phyloP scores from a whole-genome alignment of 176 grass and related monocot species.

The Leersia perrieri region DNA sequence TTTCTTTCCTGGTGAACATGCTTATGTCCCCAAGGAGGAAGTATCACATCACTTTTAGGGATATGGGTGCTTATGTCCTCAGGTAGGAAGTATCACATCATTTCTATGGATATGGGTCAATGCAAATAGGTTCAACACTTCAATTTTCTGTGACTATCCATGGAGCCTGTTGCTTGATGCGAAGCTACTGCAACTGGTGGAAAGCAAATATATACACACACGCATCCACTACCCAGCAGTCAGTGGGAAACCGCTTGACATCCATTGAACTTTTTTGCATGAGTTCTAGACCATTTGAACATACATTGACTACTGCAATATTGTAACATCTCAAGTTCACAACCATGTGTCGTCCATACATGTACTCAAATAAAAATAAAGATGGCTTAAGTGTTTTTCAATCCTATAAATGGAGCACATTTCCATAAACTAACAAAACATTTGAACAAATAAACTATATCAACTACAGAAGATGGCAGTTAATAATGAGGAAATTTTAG shows the following conservation, averaged over 20 bases:
- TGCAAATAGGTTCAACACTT: neutral
- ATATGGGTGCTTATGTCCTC: neutral
- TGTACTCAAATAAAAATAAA: neutral
- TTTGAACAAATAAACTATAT: neutral
- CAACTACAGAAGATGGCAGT: neutral
- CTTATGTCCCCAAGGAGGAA: slow-evolving; percentile 35
- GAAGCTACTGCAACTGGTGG: neutral
- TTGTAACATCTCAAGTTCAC: neutral
- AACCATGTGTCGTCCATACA: neutral
- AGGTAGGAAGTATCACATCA: slow-evolving; percentile 15
- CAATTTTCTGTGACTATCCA: neutral
- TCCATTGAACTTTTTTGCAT: slow-evolving; percentile 2
- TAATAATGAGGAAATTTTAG: neutral
- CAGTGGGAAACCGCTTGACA: slow-evolving; percentile 22
- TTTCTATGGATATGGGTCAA: slow-evolving; percentile 36
- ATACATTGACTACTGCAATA: neutral
- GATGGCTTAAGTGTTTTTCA: neutral
- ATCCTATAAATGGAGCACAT: neutral
- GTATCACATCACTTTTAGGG: neutral
- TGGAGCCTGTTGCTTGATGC: slow-evolving; percentile 17
- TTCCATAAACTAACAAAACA: neutral
- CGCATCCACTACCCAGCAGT: neutral
- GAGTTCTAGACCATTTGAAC: neutral
- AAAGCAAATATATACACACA: neutral
- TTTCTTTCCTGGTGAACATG: neutral